A percentile compares a stretch with the other conserved stretches of the same genome.
phyloP scores from a whole-genome alignment of 371 early-diverging fungal genomes.

The Coemansia sp. region DNA sequence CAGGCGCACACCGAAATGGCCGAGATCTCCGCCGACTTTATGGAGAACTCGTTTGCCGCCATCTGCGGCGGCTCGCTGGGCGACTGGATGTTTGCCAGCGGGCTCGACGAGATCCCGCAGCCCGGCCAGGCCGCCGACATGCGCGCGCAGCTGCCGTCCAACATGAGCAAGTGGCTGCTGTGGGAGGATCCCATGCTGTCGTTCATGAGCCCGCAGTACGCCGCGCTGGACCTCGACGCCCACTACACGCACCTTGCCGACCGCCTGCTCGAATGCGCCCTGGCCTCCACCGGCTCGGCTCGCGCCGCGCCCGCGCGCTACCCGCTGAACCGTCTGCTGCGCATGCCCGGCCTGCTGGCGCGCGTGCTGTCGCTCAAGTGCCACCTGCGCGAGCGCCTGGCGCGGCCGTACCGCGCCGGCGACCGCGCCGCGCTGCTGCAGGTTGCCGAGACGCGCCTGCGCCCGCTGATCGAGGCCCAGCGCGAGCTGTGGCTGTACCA shows the following conservation, averaged over 20 bases:
- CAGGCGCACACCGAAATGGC: slow-evolving; percentile 66
- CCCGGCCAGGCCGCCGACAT: slow-evolving; percentile 9
- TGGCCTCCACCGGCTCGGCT: slow-evolving; percentile 37
- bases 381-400: slow-evolving; percentile 64
- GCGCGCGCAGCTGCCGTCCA: slow-evolving; percentile 64
- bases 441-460: slow-evolving; percentile 56
- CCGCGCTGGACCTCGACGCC: slow-evolving; percentile 61
- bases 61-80: slow-evolving; percentile 78
- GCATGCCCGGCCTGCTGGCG: slow-evolving; percentile 68
- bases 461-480: slow-evolving; percentile 61
- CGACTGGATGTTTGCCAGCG: slow-evolving; percentile 59
- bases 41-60: slow-evolving; percentile 70
- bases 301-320: slow-evolving; percentile 25
- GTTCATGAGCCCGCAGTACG: slow-evolving; percentile 76
- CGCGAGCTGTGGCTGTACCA: slow-evolving; percentile 77
- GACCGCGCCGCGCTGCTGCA: slow-evolving; percentile 56
- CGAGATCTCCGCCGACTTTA: slow-evolving; percentile 60
- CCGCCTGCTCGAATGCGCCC: slow-evolving; percentile 55
- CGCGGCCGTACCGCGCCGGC: slow-evolving; percentile 62
- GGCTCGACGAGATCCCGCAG: slow-evolving; percentile 42
- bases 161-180: slow-evolving; percentile 79
- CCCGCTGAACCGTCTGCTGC: slow-evolving; percentile 70
- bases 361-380: slow-evolving; percentile 68
- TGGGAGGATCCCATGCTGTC: slow-evolving; percentile 85
- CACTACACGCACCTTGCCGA: slow-evolving; percentile 63